These are phyloP conservation scores for Sistotremastrum suecicum DNA, from an alignment of 768 basidiomycete genomes.

Conservation along the genomic window DNA sequence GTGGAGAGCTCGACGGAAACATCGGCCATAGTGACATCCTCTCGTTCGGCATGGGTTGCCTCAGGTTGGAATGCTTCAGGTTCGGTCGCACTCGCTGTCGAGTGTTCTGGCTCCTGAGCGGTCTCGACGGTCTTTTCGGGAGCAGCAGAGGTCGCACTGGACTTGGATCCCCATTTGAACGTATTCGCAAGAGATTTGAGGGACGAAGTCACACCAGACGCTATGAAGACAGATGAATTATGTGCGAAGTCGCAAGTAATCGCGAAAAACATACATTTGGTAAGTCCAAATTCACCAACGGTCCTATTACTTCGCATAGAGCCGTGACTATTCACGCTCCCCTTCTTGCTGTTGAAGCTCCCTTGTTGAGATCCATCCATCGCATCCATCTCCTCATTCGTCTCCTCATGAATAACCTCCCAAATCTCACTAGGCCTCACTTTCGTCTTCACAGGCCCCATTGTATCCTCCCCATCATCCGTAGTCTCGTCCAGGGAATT, in stretches of 20 bases:
- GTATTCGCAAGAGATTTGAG: constrained; percentile 67
- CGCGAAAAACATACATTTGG: constrained; percentile 36
- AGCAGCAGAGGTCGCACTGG: constrained; percentile 13
- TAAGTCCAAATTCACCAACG: constrained; percentile 62
- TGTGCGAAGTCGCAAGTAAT: background rate
- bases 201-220: constrained; percentile 53
- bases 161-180: constrained; percentile 37
- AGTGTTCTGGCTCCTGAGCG: no score
- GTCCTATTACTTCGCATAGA: constrained; percentile 15
- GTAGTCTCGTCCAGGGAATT: constrained; percentile 2
- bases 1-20: no score
- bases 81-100: no score
- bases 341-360: constrained; percentile 30
- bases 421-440: constrained; percentile 66
- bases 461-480: constrained; percentile 6
- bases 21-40: no score
- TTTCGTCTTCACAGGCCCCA: constrained; percentile 15
- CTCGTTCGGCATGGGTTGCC: no score
- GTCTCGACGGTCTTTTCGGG: background rate
- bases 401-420: constrained; percentile 80
- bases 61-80: no score
- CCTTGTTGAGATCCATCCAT: constrained; percentile 18
- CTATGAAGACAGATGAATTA: constrained; percentile 18
- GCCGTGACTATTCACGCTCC: constrained; percentile 31
- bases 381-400: constrained; percentile 40